phyloP scores from a whole-genome alignment of 257 asterid genomes.

The Thymus quinquecostatus region DNA sequence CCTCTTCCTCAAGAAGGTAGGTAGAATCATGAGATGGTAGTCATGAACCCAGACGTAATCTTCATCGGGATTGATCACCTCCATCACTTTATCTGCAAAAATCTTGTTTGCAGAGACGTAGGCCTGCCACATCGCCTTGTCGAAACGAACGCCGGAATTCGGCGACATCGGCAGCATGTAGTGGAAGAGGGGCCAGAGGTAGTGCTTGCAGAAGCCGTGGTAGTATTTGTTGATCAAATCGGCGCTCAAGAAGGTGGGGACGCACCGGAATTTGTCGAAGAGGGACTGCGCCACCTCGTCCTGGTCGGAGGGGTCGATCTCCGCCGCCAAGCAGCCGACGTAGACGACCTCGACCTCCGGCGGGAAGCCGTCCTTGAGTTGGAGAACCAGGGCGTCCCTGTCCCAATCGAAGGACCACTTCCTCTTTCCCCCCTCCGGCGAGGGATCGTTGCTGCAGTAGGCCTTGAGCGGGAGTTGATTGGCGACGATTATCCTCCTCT shows the following conservation, averaged over 20 bases:
- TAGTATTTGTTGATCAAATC: constrained; percentile 63
- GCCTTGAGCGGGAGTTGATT: constrained; percentile 79
- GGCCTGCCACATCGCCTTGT: constrained; percentile 68
- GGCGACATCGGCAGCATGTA: constrained; percentile 79
- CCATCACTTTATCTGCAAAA: constrained; percentile 85
- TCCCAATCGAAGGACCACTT: constrained; percentile 84
- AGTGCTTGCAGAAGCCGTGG: constrained; percentile 86
- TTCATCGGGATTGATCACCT: constrained; percentile 73
- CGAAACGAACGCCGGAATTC: constrained; percentile 72
- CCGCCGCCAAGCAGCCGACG: constrained; percentile 69
- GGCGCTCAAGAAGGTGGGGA: constrained; percentile 69
- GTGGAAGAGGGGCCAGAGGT: constrained; percentile 84
- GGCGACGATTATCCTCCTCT: constrained; percentile 68
- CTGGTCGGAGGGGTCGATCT: constrained; percentile 62
- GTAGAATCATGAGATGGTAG: constrained; percentile 82
- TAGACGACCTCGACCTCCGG: constrained; percentile 62
- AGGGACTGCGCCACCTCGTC: constrained; percentile 74
- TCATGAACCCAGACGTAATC: constrained; percentile 91
- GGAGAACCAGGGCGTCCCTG: constrained; percentile 62
- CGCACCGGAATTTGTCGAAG: constrained; percentile 69
- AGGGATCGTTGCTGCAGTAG: constrained; percentile 30
- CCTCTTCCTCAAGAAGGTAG: constrained; percentile 80
- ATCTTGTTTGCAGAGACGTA: constrained; percentile 80
- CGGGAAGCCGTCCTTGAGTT: constrained; percentile 71
- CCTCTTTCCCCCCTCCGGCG: constrained; percentile 13